These are phyloP conservation scores for Tillandsia leiboldiana DNA, from an alignment of 176 grass and related monocot species.

Conservation along the genomic window DNA sequence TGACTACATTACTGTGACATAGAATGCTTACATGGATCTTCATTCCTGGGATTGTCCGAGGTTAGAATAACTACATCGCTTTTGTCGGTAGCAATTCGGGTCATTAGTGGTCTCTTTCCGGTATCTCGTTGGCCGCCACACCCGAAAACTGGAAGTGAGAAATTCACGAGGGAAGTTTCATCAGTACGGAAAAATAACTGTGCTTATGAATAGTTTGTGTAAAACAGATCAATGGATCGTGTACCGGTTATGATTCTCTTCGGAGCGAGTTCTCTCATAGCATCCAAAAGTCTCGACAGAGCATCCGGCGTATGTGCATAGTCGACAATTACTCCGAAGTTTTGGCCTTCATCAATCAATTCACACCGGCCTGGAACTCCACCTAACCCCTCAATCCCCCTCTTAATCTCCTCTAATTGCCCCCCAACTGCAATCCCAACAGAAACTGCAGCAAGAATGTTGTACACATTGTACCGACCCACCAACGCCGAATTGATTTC, in stretches of 20 bases:
- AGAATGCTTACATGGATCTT: conserved; percentile 22
- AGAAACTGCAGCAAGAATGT: conserved; percentile 26
- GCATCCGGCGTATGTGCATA: conserved; percentile 19
- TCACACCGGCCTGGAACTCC: conserved; percentile 26
- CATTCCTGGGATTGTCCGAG: conserved; percentile 26
- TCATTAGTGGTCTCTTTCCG: conserved; percentile 27
- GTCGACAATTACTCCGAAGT: conserved; percentile 20
- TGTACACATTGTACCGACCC: conserved; percentile 20
- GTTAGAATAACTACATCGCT: conserved; percentile 28
- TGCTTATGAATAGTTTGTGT: background rate
- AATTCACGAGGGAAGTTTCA: background rate
- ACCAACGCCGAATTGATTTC: conserved; percentile 21
- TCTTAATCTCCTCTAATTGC: conserved; percentile 16
- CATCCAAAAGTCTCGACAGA: conserved; percentile 21
- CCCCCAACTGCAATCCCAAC: conserved; percentile 26
- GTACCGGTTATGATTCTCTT: conserved; percentile 23
- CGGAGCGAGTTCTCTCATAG: conserved; percentile 16
- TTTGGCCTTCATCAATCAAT: conserved; percentile 25
- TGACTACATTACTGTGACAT: background rate
- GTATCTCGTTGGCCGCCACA: conserved; percentile 19
- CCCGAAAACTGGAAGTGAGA: conserved; percentile 13
- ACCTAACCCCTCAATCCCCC: conserved; percentile 17
- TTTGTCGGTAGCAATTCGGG: conserved; percentile 19
- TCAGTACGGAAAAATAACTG: background rate
- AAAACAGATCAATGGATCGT: background rate